Percentiles rank a stretch among this genome's conserved stretches.
phyloP scores from a whole-genome alignment of 148 eudicot genomes.

The Vaccinium darrowii region DNA sequence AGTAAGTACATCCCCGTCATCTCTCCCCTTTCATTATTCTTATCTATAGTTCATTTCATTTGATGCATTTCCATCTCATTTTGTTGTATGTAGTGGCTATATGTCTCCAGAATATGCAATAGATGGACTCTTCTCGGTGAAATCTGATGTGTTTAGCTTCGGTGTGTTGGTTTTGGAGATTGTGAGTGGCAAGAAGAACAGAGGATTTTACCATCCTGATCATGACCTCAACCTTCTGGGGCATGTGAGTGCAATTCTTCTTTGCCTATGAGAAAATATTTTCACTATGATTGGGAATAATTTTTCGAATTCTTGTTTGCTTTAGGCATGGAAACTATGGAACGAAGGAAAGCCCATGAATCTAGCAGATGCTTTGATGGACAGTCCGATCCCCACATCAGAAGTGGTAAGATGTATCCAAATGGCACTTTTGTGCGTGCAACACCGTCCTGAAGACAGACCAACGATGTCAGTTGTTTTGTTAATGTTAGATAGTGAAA shows the following conservation, averaged over 20 bases:
- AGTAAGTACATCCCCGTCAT: constrained; percentile 14
- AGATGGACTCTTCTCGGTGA: constrained; percentile 21
- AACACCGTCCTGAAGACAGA: constrained; percentile 9
- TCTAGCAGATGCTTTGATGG: constrained; percentile 12
- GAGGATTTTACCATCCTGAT: constrained; percentile 6
- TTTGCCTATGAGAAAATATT: not conserved
- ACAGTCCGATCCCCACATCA: not conserved
- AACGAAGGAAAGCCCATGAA: constrained; percentile 12
- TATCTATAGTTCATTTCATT: not conserved
- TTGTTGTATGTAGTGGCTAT: constrained; percentile 21
- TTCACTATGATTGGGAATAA: not conserved
- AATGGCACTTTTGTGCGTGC: constrained; percentile 11
- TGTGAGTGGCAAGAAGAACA: constrained; percentile 20
- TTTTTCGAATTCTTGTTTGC: not conserved
- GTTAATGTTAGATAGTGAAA: constrained; percentile 7
- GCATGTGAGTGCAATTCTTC: constrained; percentile 14
- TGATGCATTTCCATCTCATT: not conserved
- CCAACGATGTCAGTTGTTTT: not conserved
- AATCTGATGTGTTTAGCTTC: constrained; percentile 24
- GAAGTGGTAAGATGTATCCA: constrained; percentile 13
- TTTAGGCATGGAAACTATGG: constrained; percentile 19
- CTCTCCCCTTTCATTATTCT: not conserved
- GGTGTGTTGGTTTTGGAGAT: constrained; percentile 22
- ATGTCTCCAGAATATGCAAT: constrained; percentile 29
- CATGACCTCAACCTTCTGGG: constrained; percentile 17